Base-by-base conservation (phyloP, 352 stramenopile species). In the Phytophthora uliginosa region DNA sequence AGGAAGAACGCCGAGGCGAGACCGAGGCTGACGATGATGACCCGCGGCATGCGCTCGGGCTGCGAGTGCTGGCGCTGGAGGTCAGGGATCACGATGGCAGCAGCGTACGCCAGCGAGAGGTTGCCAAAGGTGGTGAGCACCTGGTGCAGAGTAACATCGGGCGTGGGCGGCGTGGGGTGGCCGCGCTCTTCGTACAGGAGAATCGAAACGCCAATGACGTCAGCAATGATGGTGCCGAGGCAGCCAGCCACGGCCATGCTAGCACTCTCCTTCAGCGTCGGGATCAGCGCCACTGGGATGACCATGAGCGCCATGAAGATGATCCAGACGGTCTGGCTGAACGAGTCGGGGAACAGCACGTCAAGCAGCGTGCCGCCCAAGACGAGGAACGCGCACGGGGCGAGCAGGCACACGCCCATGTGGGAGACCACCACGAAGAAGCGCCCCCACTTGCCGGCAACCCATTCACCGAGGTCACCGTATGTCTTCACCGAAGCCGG, bases 401-500 rank as follows among this genome's bases (percentile, higher is more conserved):
- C 48, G 40, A 88, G 65, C 42, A 85, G 55, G 26, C 80, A 88
- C 20, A 80, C 71, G n/a, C 54, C 69, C 66, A 88, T 79, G 34
- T 83, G 81, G 17, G 78, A 76, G 4, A 83, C 50, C 20, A 84
- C 57, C 2, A 77, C 78, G 18, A 83, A 47, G 50, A 78, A 88
- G 5, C 77, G 52, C 3, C 81, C 81, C 15, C 48, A 64, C 38
- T 74, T 77, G 28, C 81, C 81, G 45, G 82, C 71, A 26, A 63
- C 59, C 78, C 82, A 89, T 40, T 85, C 65, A 36, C 82, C 82
- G 15, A 89, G 63, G 56, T 89, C 82, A 12, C 78, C 59, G 67
- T 83, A 86, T 51, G 82, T 89, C 59, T 77, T 84, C 53, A 89
- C 79, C 8, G 59, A 68, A 7, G 69, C 66, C n/a, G 82, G 82